A percentile compares a stretch with the other conserved stretches of the same genome.
These are phyloP conservation scores for Mimosa pudica DNA, from an alignment of 306 rosid species.

Conservation along the genomic window DNA sequence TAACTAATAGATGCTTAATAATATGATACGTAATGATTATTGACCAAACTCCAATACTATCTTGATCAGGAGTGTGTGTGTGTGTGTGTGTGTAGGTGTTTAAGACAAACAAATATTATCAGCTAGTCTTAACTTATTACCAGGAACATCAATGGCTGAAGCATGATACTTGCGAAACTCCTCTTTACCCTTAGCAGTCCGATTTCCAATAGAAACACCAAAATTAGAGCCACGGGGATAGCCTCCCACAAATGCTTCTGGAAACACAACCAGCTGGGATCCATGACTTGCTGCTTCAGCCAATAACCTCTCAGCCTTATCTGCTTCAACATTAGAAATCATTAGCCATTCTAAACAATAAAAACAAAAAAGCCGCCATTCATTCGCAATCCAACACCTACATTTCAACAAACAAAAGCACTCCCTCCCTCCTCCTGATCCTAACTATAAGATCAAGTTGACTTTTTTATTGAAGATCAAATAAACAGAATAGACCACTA, in stretches of 20 bases:
- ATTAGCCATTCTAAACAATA: neutral
- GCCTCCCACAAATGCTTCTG: constrained; percentile 95
- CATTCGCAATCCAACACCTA: neutral
- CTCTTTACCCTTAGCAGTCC: constrained; percentile 78
- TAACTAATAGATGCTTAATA: neutral
- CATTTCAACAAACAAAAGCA: constrained; percentile 10
- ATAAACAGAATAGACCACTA: too few species aligned
- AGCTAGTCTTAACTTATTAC: constrained; percentile 35
- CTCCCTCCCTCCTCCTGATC: too few species aligned
- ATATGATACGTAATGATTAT: neutral
- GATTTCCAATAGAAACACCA: constrained; percentile 67
- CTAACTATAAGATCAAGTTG: too few species aligned
- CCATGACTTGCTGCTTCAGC: constrained; percentile 88
- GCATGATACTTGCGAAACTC: constrained; percentile 84
- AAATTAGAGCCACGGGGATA: constrained; percentile 88
- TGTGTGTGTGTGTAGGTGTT: neutral
- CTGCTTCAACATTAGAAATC: constrained; percentile 39
- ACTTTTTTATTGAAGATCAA: too few species aligned
- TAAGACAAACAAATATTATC: neutral
- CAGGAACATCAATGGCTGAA: constrained; percentile 85
- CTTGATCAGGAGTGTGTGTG: neutral
- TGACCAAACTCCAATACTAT: too few species aligned
- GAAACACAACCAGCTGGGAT: constrained; percentile 87
- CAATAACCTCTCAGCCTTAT: constrained; percentile 89
- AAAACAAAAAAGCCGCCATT: neutral